Base-by-base conservation (phyloP, 495 filamentous ascomycete species). In the Entonaema liquescens region DNA sequence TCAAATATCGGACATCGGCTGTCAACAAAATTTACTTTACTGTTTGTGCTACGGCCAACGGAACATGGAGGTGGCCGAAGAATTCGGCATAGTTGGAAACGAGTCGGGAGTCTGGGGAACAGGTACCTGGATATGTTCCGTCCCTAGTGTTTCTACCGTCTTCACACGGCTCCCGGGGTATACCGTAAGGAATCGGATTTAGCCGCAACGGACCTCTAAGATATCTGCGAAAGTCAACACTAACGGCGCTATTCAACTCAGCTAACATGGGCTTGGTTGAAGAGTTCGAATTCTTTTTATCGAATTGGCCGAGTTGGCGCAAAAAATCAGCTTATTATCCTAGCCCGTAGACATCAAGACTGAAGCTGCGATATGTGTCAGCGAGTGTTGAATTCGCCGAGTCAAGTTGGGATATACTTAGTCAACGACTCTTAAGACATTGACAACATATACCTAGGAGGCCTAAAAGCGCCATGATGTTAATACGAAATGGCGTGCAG, bases 321-420 rank as follows among this genome's bases (percentile, higher is more conserved):
- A 6, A 40, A 40, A 9, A 62, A 62, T 53, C 31, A 62, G 59
- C 59, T 62, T 31, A 53, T 62, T 47, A 28, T 38, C 36, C 40
- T 53, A 31, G 19, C 25, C 21, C 31, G 33, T 62, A 44, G 36
- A 31, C 59, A 15, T 19, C 17, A 33, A 33, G 12, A 35, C 26
- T 19, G 12, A 52, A 47, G 47, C 19, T 26, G 42, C 42, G 19
- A 62, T 17, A 23, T 29, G 11, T 23, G 59, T 54, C 33, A 40
- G 47, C 59, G 31, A 29, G 31, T 7, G 5, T 36, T 19, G 47
- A 21, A 28, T 13, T 38, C 59, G 33, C 44, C 49, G 59, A 53
- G 19, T 62, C 23, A 47, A 53, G 21, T 53, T 28, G 21, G 42
- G 33, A 13, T 11, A 31, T 33, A 17, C 31, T 19, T 17, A n/a